Evolutionary conservation across 1,139 yeast species (phyloP), one percentile per base, ranked within the genome.

Genomic region (Pichiaceae sp.): DNA sequence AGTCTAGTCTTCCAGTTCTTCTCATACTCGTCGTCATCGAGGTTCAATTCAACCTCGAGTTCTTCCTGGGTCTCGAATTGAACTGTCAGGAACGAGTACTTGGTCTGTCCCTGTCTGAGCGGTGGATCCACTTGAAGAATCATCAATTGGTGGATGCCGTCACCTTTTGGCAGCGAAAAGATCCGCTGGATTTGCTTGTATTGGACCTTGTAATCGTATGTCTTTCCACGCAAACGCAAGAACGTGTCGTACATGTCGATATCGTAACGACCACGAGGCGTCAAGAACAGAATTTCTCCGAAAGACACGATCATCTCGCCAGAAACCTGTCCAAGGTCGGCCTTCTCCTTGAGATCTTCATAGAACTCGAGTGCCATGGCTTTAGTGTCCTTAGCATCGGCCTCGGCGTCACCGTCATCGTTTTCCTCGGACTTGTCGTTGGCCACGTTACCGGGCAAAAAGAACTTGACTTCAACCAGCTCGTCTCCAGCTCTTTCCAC

Each of bases 211-310:
- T 91, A 93, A 60, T 91, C 98, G 62, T 93, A 91, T 3, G 98
- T 91, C 63, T 91, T 91, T 60, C 99, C 99, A 54, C 98, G 79
- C 41, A 91, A 70, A 58, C 98, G 78, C 62, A 93, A 75, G 32
- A 94, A 84, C 20, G 77, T 75, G 32, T 86, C 79, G 62, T 85
- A 91, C 81, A 91, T 82, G 60, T 89, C 97, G 50, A 91, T 83
- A 59, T 93, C 98, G 60, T 89, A 91, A 61, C 98, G 91, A 50
- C 98, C 98, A 72, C 95, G 78, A 50, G 99, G 99, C 1, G 98
- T 93, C 43, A 93, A 75, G 70, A 91, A 87, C 56, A 91, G 70
- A 9, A 87, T 80, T 53, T 89, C 97, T 38, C 85, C 76, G 64
- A 91, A 87, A 4, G 96, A 82, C 3, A 87, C 96, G 57, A 93